phyloP scores from a whole-genome alignment of 116 monocot species.

The Dioscorea cayenensis region DNA sequence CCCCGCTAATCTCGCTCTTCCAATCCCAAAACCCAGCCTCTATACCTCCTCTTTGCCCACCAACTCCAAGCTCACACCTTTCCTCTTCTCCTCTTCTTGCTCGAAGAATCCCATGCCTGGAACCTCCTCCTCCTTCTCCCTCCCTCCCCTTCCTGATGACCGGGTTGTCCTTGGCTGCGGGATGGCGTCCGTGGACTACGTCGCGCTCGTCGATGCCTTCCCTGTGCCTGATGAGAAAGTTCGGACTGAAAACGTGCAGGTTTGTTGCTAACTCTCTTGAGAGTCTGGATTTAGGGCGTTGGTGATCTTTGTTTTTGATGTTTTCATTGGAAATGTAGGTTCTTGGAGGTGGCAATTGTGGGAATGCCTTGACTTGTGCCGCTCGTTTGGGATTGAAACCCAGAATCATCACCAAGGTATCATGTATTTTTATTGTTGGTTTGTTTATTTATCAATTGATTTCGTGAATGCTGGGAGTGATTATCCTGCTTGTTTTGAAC shows the following conservation, averaged over 20 bases:
- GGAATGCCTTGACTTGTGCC: constrained; percentile 14
- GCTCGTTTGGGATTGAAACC: constrained; percentile 12
- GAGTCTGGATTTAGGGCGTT: background rate
- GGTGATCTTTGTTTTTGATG: background rate
- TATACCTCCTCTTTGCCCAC: background rate
- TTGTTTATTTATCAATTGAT: background rate
- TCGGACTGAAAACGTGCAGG: background rate
- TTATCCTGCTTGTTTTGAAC: background rate
- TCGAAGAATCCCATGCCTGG: background rate
- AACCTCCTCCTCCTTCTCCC: background rate
- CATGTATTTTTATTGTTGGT: background rate
- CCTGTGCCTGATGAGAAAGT: constrained; percentile 1
- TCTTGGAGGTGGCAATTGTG: constrained; percentile 13
- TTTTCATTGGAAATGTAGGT: background rate
- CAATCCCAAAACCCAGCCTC: background rate
- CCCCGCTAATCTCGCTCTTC: too few relatives aligned
- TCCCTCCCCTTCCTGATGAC: background rate
- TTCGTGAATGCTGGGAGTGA: background rate
- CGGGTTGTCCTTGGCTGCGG: constrained; percentile 1
- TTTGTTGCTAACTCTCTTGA: background rate
- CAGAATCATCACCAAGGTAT: constrained; percentile 17
- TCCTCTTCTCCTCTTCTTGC: background rate
- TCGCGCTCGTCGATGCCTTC: background rate
- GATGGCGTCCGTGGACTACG: constrained; percentile 1
- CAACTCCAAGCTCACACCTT: background rate